These are phyloP conservation scores for Cyclotella sp. DNA, from an alignment of 108 stramenopile species.

Conservation along the genomic window DNA sequence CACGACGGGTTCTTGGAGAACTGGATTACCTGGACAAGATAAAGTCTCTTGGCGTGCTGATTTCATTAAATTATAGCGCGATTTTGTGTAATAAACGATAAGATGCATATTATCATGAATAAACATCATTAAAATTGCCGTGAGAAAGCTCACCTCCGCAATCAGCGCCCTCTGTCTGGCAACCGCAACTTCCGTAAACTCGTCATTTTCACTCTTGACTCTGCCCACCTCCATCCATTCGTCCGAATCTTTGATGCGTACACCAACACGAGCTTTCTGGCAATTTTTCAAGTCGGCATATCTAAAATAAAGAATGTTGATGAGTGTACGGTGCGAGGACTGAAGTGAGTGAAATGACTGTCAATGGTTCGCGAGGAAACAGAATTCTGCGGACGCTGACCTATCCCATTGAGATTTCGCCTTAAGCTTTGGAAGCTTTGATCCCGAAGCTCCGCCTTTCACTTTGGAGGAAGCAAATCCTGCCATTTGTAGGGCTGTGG, in stretches of 20 bases:
- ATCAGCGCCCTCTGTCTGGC: slow-evolving; percentile 76
- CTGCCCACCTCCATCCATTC: slow-evolving; percentile 77
- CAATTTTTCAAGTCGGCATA: slow-evolving; percentile 65
- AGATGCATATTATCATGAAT: neutral
- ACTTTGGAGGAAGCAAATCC: slow-evolving; percentile 30
- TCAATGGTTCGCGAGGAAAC: neutral
- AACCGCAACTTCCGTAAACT: slow-evolving; percentile 57
- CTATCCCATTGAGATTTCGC: slow-evolving; percentile 74
- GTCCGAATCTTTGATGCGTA: slow-evolving; percentile 51
- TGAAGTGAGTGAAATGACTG: neutral
- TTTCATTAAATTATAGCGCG: neutral
- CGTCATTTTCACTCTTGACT: slow-evolving; percentile 64
- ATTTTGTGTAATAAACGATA: neutral
- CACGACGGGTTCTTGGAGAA: no score
- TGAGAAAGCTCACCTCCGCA: slow-evolving; percentile 63
- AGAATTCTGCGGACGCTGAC: neutral
- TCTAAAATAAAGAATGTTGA: slow-evolving; percentile 29
- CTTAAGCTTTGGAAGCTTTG: slow-evolving; percentile 49
- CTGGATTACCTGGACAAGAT: slow-evolving; percentile 48
- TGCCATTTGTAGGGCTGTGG: slow-evolving; percentile 12
- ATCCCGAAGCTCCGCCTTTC: slow-evolving; percentile 10
- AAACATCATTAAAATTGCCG: neutral
- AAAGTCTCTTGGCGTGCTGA: slow-evolving; percentile 72
- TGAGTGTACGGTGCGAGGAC: neutral
- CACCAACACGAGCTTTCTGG: slow-evolving; percentile 59